A percentile compares a stretch with the other conserved stretches of the same genome.
These are phyloP conservation scores for Trametes pubescens DNA, from an alignment of 1,284 basidiomycete species.

Conservation along the genomic window DNA sequence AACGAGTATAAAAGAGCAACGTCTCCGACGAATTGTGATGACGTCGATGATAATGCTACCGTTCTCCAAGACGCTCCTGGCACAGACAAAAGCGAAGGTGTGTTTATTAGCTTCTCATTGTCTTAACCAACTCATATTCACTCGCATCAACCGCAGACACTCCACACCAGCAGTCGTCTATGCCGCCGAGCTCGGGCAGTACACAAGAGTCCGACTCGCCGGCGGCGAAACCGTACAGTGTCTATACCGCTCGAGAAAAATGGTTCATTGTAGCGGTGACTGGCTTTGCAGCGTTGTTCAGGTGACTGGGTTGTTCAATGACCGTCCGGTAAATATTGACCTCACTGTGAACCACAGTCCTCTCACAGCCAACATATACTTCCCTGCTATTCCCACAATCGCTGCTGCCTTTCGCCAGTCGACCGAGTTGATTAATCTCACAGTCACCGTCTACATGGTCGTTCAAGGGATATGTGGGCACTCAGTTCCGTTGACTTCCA, in stretches of 20 bases:
- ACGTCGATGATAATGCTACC: constrained; percentile 21
- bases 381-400: constrained; percentile 78
- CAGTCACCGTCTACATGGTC: constrained; percentile 82
- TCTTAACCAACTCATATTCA: neutral
- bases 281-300: constrained; percentile 67
- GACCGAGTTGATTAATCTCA: constrained; percentile 75
- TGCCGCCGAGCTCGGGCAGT: neutral
- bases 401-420: constrained; percentile 68
- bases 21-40: constrained; percentile 1
- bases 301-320: constrained; percentile 46
- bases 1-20: constrained; percentile 4
- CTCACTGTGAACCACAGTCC: constrained; percentile 52
- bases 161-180: neutral
- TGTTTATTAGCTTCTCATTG: neutral
- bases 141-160: neutral
- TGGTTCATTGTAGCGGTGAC: constrained; percentile 71
- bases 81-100: neutral
- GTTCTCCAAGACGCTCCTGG: neutral
- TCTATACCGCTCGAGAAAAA: constrained; percentile 66
- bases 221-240: constrained; percentile 52
- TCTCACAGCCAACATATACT: constrained; percentile 78
- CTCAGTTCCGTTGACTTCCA: neutral
- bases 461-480: constrained; percentile 72
- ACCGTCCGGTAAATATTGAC: neutral
- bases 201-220: neutral